phyloP scores from a whole-genome alignment of 148 eudicot species.

The Rheum nobile region DNA sequence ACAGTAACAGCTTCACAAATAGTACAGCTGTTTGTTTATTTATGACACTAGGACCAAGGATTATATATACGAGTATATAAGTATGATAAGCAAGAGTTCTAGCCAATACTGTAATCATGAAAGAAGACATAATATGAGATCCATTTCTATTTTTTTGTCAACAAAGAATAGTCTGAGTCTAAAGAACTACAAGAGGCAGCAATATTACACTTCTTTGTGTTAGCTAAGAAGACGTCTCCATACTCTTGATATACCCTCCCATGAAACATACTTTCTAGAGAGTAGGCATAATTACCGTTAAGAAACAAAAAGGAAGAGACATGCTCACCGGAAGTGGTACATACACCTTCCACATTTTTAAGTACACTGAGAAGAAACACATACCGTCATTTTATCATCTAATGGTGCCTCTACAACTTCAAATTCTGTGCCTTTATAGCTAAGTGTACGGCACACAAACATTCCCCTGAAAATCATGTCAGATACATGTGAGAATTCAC shows the following conservation, averaged over 20 bases:
- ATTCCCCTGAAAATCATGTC: conserved; percentile 55
- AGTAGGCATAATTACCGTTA: too few species aligned
- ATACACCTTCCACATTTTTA: not conserved
- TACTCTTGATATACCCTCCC: not conserved
- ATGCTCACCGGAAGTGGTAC: not conserved
- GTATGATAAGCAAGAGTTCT: too few species aligned
- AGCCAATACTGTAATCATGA: too few species aligned
- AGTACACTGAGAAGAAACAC: not conserved
- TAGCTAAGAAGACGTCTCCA: not conserved
- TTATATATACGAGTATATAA: too few species aligned
- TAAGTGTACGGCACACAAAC: conserved; percentile 95
- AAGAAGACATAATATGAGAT: too few species aligned
- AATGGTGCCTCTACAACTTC: conserved; percentile 89
- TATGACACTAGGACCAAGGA: not conserved
- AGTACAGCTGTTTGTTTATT: not conserved
- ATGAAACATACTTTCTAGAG: not conserved
- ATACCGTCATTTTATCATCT: conserved; percentile 78
- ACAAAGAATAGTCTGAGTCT: not conserved
- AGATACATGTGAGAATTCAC: conserved; percentile 5
- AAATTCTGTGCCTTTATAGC: conserved; percentile 92
- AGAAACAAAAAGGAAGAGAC: not conserved
- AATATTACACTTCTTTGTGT: not conserved
- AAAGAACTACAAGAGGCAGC: not conserved
- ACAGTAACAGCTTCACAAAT: not conserved
- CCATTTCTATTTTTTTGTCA: not conserved